A percentile compares a stretch with the other conserved stretches of the same genome.
Conservation (phyloP, 768 basidiomycete genomes). For the Podaxis pistillaris region DNA sequence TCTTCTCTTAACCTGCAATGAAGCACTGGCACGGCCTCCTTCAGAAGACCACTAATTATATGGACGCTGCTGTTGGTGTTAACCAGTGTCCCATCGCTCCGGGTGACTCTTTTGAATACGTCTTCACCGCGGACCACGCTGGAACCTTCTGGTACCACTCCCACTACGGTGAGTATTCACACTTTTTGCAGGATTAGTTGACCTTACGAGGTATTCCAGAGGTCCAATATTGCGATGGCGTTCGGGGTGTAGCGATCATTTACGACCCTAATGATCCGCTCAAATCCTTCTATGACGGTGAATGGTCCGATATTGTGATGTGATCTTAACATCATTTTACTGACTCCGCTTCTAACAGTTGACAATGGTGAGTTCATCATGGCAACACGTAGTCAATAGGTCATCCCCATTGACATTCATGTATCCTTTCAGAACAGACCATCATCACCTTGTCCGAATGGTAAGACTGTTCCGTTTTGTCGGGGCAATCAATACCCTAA, state of each 20-base stretch:
- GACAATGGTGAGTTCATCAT: slow-evolving; percentile 30
- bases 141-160: slow-evolving; percentile 44
- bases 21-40: slow-evolving; percentile 30
- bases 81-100: slow-evolving; percentile 41
- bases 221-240: slow-evolving; percentile 53
- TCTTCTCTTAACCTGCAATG: slow-evolving; percentile 11
- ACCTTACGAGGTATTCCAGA: not conserved
- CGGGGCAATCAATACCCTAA: not conserved
- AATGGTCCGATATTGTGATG: not conserved
- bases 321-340: not conserved
- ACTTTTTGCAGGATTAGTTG: not conserved
- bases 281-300: slow-evolving; percentile 20
- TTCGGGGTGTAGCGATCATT: slow-evolving; percentile 46
- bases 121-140: slow-evolving; percentile 34
- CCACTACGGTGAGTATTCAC: slow-evolving; percentile 25
- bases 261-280: slow-evolving; percentile 41
- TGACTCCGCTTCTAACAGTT: slow-evolving; percentile 8
- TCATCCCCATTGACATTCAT: not conserved
- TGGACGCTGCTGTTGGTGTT: slow-evolving; percentile 38
- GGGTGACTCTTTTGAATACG: slow-evolving; percentile 37
- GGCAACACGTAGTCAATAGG: not conserved
- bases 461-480: not conserved
- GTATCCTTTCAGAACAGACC: not conserved
- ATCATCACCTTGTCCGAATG: not conserved
- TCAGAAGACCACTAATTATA: slow-evolving; percentile 33